Base-by-base conservation (phyloP, 202 grass and related monocot species). In the Hordeum pubiflorum region DNA sequence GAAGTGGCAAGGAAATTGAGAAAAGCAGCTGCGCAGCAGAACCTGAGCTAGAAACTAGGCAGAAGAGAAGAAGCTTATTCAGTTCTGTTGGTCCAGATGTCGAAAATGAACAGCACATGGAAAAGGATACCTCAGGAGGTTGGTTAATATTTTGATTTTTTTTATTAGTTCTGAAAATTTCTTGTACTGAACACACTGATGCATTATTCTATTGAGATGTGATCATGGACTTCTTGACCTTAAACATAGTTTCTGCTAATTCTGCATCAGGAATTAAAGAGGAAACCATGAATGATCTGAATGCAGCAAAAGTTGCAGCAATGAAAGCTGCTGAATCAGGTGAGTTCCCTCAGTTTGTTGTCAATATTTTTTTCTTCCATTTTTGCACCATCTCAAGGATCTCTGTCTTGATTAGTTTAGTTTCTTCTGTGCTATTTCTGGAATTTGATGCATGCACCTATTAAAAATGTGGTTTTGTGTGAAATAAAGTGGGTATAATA, bases 311-410 rank as follows among this genome's bases (percentile, higher is more conserved):
- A 95, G 60, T 84, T 83, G 96, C 90, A 44, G 92, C 96, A 56
- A 86, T 93, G 87, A 96, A 90, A 90, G 96, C 92, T 87, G 90
- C 90, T 43, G 88, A 99, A 88, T 81, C 90, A 84, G 96, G 96
- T 99, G 77, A 64, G 41, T 69, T 33, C 1, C 7, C 10, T 82
- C 7, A 34, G 31, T 66, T 48, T 76, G 50, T 55, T 54, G 10
- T 44, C 39, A 11, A 33, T 50, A 26, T 18, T 36, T 58, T 84
- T 84, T 46, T 38, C 71, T 55, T 73, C 4, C 48, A 74, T 78
- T 67, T 13, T 61, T 23, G 18, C 7, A 58, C 40, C 68, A 41
- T 77, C 17, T 82, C 58, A 23, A 58, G 41, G 22, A 58, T 4
- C 65, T 54, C 23, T 61, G 4, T 54, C 26, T 43, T 2, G 18